Evolutionary conservation across 2,329 filamentous ascomycete genomes (phyloP).

Genomic region (Knufia fluminis): DNA sequence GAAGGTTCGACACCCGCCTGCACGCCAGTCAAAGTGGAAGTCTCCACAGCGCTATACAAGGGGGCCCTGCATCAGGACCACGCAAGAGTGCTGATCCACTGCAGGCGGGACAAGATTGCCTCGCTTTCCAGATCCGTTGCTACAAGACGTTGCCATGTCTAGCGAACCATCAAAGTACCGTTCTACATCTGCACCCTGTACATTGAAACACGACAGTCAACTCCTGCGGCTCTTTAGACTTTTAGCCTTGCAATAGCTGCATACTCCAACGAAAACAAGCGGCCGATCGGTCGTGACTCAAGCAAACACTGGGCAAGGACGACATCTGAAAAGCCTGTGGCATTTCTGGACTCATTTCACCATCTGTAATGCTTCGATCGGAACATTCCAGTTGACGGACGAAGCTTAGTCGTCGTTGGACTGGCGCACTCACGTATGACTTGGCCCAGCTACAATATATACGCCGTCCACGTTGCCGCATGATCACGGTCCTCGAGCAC

Average conservation of each 20-base stretch:
- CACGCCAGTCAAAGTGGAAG: neutral
- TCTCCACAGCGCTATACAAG: conserved; percentile 2
- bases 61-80: neutral
- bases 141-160: neutral
- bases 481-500: neutral
- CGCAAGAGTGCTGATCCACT: neutral
- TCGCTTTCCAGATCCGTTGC: neutral
- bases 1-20: neutral
- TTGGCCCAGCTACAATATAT: neutral
- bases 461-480: neutral
- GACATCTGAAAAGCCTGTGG: no score
- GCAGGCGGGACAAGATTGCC: neutral
- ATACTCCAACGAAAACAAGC: neutral
- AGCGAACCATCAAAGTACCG: neutral
- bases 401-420: neutral
- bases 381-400: no score
- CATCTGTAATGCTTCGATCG: no score
- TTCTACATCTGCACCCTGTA: neutral
- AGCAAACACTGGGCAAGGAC: neutral
- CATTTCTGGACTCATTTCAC: no score
- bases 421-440: neutral
- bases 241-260: neutral
- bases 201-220: neutral
- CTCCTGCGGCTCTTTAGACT: neutral
- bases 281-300: neutral